phyloP scores from a whole-genome alignment of 2,329 filamentous ascomycete genomes.

The Penicillium aurantiogriseum region DNA sequence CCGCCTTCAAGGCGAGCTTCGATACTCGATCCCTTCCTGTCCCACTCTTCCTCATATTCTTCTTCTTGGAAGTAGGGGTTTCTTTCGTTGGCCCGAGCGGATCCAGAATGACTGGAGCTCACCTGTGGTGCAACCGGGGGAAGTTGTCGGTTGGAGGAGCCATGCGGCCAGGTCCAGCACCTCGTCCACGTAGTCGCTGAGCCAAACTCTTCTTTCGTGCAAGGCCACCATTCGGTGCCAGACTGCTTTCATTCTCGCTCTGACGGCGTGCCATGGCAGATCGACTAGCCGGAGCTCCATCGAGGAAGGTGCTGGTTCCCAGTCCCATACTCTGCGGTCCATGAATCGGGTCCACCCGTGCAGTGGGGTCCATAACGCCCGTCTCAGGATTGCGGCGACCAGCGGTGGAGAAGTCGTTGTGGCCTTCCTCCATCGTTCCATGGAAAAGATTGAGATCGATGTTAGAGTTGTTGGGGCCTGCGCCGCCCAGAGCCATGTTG shows the following conservation, averaged over 20 bases:
- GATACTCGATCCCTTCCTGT: slow-evolving; percentile 62
- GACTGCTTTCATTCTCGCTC: slow-evolving; percentile 60
- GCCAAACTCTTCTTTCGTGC: slow-evolving; percentile 92
- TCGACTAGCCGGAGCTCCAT: slow-evolving; percentile 84
- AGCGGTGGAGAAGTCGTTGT: slow-evolving; percentile 67
- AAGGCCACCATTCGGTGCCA: slow-evolving; percentile 59
- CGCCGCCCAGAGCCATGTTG: slow-evolving; percentile 87
- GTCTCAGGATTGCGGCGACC: slow-evolving; percentile 34
- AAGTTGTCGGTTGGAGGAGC: slow-evolving; percentile 52
- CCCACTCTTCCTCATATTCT: slow-evolving; percentile 70
- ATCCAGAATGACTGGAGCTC: slow-evolving; percentile 34
- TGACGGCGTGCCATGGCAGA: slow-evolving; percentile 74
- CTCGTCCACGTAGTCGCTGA: slow-evolving; percentile 78
- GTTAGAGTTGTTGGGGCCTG: slow-evolving; percentile 76
- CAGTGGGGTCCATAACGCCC: slow-evolving; percentile 60
- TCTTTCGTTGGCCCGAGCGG: slow-evolving; percentile 47
- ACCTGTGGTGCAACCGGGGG: slow-evolving; percentile 25
- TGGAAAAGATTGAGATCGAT: slow-evolving; percentile 87
- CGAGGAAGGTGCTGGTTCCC: slow-evolving; percentile 92
- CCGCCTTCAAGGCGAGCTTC: slow-evolving; percentile 38
- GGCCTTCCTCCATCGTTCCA: slow-evolving; percentile 81
- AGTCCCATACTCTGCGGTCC: slow-evolving; percentile 80
- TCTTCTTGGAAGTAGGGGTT: slow-evolving; percentile 84
- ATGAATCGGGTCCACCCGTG: slow-evolving; percentile 70
- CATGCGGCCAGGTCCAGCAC: slow-evolving; percentile 56